Percentiles rank a stretch among this genome's conserved stretches.
Evolutionary conservation across 768 basidiomycete species (phyloP).

Genomic region (Tylopilus subfusipes): DNA sequence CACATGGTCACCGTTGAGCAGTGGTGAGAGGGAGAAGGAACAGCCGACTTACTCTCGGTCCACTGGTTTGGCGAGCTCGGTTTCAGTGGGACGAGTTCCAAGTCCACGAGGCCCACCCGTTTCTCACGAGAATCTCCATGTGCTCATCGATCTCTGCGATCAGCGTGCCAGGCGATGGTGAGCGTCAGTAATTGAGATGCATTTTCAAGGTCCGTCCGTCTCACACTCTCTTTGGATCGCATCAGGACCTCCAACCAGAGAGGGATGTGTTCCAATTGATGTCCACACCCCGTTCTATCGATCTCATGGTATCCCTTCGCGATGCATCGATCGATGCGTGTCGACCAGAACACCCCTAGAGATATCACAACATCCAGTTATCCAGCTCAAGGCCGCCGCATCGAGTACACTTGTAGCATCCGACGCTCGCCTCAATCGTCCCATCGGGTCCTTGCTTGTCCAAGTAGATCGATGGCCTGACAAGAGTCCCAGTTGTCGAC

Average conservation of each 20-base stretch:
- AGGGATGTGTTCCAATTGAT: too few relatives aligned
- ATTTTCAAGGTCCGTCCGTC: not conserved
- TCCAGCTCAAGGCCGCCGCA: too few relatives aligned
- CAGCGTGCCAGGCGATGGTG: not conserved
- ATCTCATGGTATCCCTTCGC: too few relatives aligned
- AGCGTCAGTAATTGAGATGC: not conserved
- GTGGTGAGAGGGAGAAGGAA: not conserved
- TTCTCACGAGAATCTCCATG: slow-evolving; percentile 14
- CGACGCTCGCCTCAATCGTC: too few relatives aligned
- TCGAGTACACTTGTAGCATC: too few relatives aligned
- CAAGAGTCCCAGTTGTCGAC: too few relatives aligned
- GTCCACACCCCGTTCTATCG: too few relatives aligned
- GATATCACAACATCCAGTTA: too few relatives aligned
- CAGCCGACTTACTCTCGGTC: slow-evolving; percentile 7
- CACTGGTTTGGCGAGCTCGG: slow-evolving; percentile 14
- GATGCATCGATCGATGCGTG: too few relatives aligned
- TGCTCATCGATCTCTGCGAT: not conserved
- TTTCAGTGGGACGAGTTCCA: slow-evolving; percentile 13
- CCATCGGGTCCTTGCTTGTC: too few relatives aligned
- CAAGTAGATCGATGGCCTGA: too few relatives aligned
- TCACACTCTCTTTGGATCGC: not conserved
- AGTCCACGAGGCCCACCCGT: slow-evolving; percentile 17
- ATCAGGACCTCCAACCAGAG: not conserved
- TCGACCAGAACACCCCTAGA: too few relatives aligned
- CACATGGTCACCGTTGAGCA: slow-evolving; percentile 3